A percentile compares a stretch with the other conserved stretches of the same genome.
Evolutionary conservation across 768 basidiomycete species (phyloP).

Genomic region (Phanerochaete sordida): DNA sequence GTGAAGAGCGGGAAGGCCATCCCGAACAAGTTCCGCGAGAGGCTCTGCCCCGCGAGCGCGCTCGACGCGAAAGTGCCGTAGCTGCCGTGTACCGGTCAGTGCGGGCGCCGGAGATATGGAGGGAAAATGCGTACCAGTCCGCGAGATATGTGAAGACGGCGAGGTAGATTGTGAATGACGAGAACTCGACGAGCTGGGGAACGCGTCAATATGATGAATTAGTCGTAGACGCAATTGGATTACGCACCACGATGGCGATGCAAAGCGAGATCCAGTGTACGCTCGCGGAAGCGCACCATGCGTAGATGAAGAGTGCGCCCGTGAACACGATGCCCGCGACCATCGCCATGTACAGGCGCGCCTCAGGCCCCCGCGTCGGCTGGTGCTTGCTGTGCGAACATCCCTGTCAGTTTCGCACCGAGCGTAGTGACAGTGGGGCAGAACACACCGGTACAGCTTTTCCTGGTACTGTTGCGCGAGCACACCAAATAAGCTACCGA

Average conservation of each 20-base stretch:
- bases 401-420: too few relatives aligned
- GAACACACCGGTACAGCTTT: constrained; percentile 24
- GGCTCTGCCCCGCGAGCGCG: constrained; percentile 49
- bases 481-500: constrained; percentile 38
- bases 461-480: constrained; percentile 30
- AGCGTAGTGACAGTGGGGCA: background rate
- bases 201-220: background rate
- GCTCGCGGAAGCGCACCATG: constrained; percentile 54
- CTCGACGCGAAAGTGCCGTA: constrained; percentile 48
- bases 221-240: background rate
- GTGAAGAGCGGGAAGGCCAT: constrained; percentile 50
- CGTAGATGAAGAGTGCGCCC: constrained; percentile 66
- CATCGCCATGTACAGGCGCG: constrained; percentile 57
- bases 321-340: constrained; percentile 53
- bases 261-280: constrained; percentile 61
- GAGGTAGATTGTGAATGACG: constrained; percentile 40
- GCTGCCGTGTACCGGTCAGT: constrained; percentile 17
- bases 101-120: background rate
- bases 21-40: constrained; percentile 41
- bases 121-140: constrained; percentile 37
- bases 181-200: constrained; percentile 5
- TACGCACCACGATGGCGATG: constrained; percentile 42
- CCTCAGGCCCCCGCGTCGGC: constrained; percentile 42
- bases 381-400: constrained; percentile 20
- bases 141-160: constrained; percentile 46